Conservation (phyloP, 495 filamentous ascomycete species). For the Penicillium egyptiacum region DNA sequence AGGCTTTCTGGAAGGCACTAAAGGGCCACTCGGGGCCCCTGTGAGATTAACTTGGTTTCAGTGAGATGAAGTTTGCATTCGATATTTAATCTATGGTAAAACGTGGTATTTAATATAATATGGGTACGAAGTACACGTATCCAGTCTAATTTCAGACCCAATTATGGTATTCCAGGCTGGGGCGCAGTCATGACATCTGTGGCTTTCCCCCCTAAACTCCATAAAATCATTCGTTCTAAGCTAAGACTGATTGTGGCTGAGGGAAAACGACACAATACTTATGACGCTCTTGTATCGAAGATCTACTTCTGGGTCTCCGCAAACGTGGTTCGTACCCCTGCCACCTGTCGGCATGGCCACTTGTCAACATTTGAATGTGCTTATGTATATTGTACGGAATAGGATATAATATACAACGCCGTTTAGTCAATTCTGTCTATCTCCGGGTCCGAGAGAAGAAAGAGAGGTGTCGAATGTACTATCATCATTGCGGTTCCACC, state of each 20-base stretch:
- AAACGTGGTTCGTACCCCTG: constrained; percentile 22
- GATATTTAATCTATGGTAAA: constrained; percentile 3
- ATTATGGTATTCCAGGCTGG: neutral
- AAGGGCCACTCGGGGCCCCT: neutral
- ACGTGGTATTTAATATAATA: neutral
- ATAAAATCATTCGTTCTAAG: neutral
- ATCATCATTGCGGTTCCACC: neutral
- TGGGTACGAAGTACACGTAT: neutral
- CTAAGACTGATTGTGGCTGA: constrained; percentile 4
- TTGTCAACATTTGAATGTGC: neutral
- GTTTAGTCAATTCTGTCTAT: neutral
- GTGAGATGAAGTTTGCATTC: neutral
- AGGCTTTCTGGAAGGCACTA: neutral
- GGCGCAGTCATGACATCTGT: constrained; percentile 11
- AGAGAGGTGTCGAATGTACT: neutral
- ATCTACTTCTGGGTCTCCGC: constrained; percentile 18
- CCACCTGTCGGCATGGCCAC: constrained; percentile 20
- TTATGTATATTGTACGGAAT: neutral
- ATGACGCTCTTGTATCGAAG: constrained; percentile 1
- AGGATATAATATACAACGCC: neutral
- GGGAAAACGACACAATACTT: neutral
- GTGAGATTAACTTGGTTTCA: constrained; percentile 8
- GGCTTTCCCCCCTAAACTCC: neutral
- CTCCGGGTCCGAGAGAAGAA: neutral
- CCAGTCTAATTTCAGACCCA: neutral